phyloP scores from a whole-genome alignment of 2,329 filamentous ascomycete genomes.

The Elsinoe arachidis region DNA sequence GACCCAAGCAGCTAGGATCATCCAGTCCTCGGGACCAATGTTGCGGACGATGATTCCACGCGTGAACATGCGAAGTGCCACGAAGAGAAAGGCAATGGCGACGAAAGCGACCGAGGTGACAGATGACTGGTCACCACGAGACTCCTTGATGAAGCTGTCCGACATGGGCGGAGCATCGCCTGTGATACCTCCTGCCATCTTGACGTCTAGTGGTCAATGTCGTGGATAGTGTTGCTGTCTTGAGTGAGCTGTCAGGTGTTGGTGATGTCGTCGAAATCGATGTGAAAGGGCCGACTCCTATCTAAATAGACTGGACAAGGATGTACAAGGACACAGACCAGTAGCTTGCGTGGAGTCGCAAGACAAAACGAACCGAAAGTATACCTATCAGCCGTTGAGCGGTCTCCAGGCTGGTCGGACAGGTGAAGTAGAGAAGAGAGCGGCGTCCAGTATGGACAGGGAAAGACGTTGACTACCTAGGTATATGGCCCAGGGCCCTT shows the following conservation, averaged over 20 bases:
- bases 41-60: conserved; percentile 14
- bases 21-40: conserved; percentile 15
- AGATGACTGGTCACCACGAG: conserved; percentile 6
- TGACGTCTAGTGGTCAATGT: background rate
- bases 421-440: background rate
- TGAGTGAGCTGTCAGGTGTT: background rate
- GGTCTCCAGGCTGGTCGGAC: conserved; percentile 1
- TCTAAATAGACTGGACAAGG: background rate
- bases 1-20: conserved; percentile 11
- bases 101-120: conserved; percentile 14
- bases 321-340: background rate
- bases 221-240: background rate
- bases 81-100: conserved; percentile 13
- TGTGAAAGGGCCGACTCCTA: background rate
- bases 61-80: conserved; percentile 14
- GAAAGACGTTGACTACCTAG: conserved; percentile 1
- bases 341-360: background rate
- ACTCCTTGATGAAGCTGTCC: background rate
- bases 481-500: background rate
- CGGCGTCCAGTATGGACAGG: background rate
- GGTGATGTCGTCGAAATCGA: background rate
- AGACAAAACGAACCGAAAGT: background rate
- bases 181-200: conserved; percentile 1
- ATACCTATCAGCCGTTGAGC: conserved; percentile 3
- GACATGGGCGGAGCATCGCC: background rate